Base-by-base conservation (phyloP, 2,329 filamentous ascomycete genomes). In the Fusarium buharicum region DNA sequence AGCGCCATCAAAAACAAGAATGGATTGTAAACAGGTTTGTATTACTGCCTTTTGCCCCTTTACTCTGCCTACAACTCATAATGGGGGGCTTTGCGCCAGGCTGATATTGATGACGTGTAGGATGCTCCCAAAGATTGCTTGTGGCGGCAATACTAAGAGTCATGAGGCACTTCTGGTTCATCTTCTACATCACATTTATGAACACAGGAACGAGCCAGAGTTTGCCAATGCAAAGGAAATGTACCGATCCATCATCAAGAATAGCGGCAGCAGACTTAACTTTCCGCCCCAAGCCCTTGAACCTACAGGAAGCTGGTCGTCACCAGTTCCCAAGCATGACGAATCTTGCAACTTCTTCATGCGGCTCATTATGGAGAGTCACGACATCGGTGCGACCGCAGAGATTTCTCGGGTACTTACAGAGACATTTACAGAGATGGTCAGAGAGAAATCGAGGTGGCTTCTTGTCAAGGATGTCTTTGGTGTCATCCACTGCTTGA, bases 11-110 rank as follows among this genome's bases (percentile, higher is more conserved):
- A 9, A 38, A 50, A 17, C n/a, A 8, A 6, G 34, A 31, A 5
- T 57, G 52, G 55, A 20, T 51, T 10, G 14, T 45, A 7, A 50
- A 45, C 13, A 41, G n/a, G 55, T 51, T 10, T 3, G 55, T 57
- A 24, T 24, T 24, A 24, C 22, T 20, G n/a, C 6, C 13, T 24
- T 24, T 24, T 8, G 9, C n/a, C 6, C 17, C 28, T 17, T 18
- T 20, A n/a, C n/a, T n/a, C n/a, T n/a, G n/a, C n/a, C n/a, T n/a
- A n/a, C n/a, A n/a, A n/a, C n/a, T n/a, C n/a, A n/a, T n/a, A n/a
- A n/a, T n/a, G n/a, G n/a, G n/a, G n/a, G n/a, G n/a, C n/a, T n/a
- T n/a, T n/a, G n/a, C n/a, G n/a, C n/a, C 6, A 17, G n/a, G 30
- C 28, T 33, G 8, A 44, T 31, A n/a, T 24, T 38, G 16, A 40